Conservation (phyloP, 441 rosid species). For the Populus hybrid region DNA sequence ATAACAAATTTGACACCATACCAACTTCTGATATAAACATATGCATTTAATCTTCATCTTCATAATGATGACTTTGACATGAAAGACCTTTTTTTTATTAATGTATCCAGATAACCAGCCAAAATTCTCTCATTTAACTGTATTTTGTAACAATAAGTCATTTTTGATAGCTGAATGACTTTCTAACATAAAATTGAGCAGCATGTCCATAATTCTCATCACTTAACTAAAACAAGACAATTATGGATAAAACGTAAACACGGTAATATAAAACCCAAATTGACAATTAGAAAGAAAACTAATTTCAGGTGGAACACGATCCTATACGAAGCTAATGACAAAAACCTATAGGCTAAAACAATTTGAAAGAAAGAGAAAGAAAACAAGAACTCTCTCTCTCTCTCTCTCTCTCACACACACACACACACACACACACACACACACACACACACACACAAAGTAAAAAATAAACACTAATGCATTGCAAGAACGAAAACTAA, state of each 20-base stretch:
- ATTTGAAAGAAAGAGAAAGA: neutral
- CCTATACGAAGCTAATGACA: neutral
- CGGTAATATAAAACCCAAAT: neutral
- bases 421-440: too few relatives aligned
- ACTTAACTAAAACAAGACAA: neutral
- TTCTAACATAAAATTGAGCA: neutral
- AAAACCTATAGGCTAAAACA: neutral
- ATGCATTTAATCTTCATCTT: neutral
- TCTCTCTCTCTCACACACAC: too few relatives aligned
- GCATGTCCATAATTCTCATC: neutral
- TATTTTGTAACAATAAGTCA: neutral
- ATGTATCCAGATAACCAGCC: neutral
- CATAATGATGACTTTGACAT: neutral
- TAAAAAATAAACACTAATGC: neutral
- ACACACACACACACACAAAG: neutral
- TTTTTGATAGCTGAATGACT: neutral
- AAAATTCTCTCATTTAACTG: neutral
- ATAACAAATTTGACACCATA: neutral
- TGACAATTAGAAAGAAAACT: neutral
- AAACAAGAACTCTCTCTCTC: too few relatives aligned
- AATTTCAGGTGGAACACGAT: neutral
- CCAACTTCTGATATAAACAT: neutral
- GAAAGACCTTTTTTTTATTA: neutral
- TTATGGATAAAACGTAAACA: neutral
- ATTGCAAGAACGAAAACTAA: neutral